These are phyloP conservation scores for Sphagnum contortum DNA, from an alignment of 225 moss, liverwort and hornwort species.

Conservation along the genomic window DNA sequence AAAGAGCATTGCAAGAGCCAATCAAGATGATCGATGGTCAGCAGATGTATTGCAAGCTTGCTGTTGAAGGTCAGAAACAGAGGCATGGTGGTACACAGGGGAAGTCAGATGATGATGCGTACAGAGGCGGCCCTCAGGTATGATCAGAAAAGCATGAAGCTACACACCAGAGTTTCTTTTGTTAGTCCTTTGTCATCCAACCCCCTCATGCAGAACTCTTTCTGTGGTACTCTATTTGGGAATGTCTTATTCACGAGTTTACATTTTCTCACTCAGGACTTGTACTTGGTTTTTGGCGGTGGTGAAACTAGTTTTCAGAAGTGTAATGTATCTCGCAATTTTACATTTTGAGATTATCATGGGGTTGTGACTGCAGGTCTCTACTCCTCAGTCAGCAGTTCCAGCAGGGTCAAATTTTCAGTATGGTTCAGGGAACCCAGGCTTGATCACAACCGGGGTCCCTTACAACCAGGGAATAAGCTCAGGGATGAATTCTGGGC, in stretches of 20 bases:
- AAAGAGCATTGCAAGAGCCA: slow-evolving; percentile 88
- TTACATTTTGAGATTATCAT: no score
- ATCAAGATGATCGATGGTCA: slow-evolving; percentile 91
- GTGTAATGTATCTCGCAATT: no score
- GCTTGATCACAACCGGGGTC: slow-evolving; percentile 80
- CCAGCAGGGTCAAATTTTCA: slow-evolving; percentile 26
- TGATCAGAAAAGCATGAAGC: no score
- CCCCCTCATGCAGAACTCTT: no score
- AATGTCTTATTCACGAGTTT: no score
- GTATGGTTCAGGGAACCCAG: slow-evolving; percentile 72
- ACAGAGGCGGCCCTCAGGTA: slow-evolving; percentile 52
- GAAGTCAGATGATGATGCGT: slow-evolving; percentile 43
- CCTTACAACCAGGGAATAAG: slow-evolving; percentile 82
- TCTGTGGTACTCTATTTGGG: no score
- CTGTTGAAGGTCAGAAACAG: slow-evolving; percentile 90
- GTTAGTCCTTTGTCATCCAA: no score
- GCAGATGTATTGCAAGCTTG: slow-evolving; percentile 99
- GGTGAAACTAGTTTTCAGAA: no score
- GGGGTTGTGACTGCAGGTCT: slow-evolving; percentile 21
- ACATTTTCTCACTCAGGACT: no score
- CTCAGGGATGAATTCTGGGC: slow-evolving; percentile 68
- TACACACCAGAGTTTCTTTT: no score
- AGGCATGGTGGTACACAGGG: slow-evolving; percentile 41
- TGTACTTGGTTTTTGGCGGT: no score
- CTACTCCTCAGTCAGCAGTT: slow-evolving; percentile 32